Base-by-base conservation (phyloP, 177 flowering plant species). In the Telopea speciosissima region DNA sequence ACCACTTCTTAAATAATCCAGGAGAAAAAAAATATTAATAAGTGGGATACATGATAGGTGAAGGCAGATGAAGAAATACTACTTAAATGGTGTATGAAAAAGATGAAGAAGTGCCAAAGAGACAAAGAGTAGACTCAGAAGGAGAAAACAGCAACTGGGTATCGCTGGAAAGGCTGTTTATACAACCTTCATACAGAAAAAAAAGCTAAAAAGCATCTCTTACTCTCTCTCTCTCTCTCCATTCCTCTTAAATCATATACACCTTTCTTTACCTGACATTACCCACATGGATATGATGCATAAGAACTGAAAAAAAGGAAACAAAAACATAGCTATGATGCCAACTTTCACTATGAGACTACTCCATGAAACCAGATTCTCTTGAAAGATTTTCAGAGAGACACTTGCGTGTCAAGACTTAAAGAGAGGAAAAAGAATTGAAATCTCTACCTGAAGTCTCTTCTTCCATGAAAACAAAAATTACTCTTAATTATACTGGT, bases 241-340 rank as follows among this genome's bases (percentile, higher is more conserved):
- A 60, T 59, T 61, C 68, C 68, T 77, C 66, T 63, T 25, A 70
- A 61, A 61, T 40, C 66, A 62, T 62, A 70, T 24, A 45, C 11
- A 21, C 60, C 61, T 12, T 44, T 65, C 71, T 78, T 81, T 76
- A 74, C 71, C 82, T 72, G 86, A 78, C 83, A 81, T 70, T 40
- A 69, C 9, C 72, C 85, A 81, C 83, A 81, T 80, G 81, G 61
- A 70, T 49, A 28, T 28, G 31, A 28, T 28, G 31, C 31, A 59
- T 49, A 49, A 63, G 67, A 63, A 36, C 44, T 45, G 59, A 64
- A 71, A 28, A n/a, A n/a, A n/a, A n/a, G 3, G 1, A 49, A 49
- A 49, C 3, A 10, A 63, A 68, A 54, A 23, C 66, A 58, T 65
- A 45, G 52, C 24, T 42, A 42, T n/a, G 67, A 67, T 68, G 75